phyloP scores from a whole-genome alignment of 805 yeast species.

The Saccharomyces eubayanus region DNA sequence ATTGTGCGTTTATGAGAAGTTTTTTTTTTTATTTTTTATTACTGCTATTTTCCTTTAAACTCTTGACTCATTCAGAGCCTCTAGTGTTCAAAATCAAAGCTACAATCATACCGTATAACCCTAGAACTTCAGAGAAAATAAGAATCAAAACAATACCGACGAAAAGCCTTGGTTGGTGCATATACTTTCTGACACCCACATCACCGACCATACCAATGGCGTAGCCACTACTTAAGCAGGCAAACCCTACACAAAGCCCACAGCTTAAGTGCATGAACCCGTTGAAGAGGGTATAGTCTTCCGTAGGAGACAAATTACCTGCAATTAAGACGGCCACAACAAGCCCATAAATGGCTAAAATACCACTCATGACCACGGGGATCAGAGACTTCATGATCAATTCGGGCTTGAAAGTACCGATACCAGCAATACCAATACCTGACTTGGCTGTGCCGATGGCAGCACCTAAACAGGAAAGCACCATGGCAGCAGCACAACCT shows the following conservation, averaged over 20 bases:
- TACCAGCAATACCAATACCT: slow-evolving; percentile 96
- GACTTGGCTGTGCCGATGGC: slow-evolving; percentile 98
- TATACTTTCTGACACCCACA: slow-evolving; percentile 80
- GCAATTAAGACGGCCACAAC: slow-evolving; percentile 96
- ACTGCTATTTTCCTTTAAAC: neutral
- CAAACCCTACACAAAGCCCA: slow-evolving; percentile 92
- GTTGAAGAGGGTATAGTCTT: slow-evolving; percentile 76
- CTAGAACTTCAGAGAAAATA: slow-evolving; percentile 87
- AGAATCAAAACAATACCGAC: slow-evolving; percentile 85
- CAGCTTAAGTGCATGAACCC: slow-evolving; percentile 98
- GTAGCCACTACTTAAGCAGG: slow-evolving; percentile 93
- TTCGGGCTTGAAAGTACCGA: slow-evolving; percentile 96
- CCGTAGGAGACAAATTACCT: slow-evolving; percentile 72
- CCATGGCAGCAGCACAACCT: slow-evolving; percentile 91
- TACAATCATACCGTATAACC: slow-evolving; percentile 88
- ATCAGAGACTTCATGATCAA: slow-evolving; percentile 89
- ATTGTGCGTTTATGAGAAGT: neutral
- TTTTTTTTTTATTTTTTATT: neutral
- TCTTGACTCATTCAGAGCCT: slow-evolving; percentile 46
- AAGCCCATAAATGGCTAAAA: slow-evolving; percentile 89
- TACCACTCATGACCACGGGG: slow-evolving; percentile 98
- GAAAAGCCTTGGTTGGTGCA: slow-evolving; percentile 82
- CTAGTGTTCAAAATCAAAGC: slow-evolving; percentile 88
- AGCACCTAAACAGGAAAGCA: slow-evolving; percentile 92
- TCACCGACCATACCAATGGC: slow-evolving; percentile 94